Conservation (phyloP, 2,329 filamentous ascomycete genomes). For the Colletotrichum lindemuthianum region DNA sequence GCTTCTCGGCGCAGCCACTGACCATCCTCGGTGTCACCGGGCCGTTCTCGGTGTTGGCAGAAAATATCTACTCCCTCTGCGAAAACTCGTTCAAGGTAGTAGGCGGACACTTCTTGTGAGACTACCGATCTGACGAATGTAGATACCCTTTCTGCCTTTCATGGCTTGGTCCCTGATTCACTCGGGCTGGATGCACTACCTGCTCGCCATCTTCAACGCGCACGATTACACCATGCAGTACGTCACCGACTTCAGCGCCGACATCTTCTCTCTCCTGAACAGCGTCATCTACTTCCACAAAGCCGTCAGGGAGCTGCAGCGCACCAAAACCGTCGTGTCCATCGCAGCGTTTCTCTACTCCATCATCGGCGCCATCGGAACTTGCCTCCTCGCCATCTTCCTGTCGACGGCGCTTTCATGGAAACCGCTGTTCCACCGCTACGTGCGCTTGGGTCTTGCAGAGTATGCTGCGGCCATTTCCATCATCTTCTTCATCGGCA, state of each 20-base stretch:
- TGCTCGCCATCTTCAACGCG: slow-evolving; percentile 73
- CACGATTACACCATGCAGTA: slow-evolving; percentile 78
- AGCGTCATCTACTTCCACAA: slow-evolving; percentile 77
- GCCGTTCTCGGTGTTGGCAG: slow-evolving; percentile 73
- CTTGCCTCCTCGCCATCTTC: slow-evolving; percentile 69
- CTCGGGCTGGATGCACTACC: slow-evolving; percentile 71
- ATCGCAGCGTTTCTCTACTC: slow-evolving; percentile 73
- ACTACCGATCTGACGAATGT: not conserved
- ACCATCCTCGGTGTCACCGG: slow-evolving; percentile 74
- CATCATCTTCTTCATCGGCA: slow-evolving; percentile 72
- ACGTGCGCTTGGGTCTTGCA: slow-evolving; percentile 67
- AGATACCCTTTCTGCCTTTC: slow-evolving; percentile 71
- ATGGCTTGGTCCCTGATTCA: slow-evolving; percentile 77
- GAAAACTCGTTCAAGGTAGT: slow-evolving; percentile 61
- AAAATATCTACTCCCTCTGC: slow-evolving; percentile 71
- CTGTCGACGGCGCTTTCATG: slow-evolving; percentile 70
- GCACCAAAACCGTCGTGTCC: slow-evolving; percentile 64
- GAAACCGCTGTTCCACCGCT: slow-evolving; percentile 69
- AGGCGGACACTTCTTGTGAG: too few relatives aligned
- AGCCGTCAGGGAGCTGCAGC: slow-evolving; percentile 70
- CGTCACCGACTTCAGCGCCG: slow-evolving; percentile 73
- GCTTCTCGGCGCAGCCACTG: slow-evolving; percentile 68
- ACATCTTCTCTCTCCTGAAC: slow-evolving; percentile 74
- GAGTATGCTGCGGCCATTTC: slow-evolving; percentile 75
- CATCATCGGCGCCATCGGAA: slow-evolving; percentile 71